Conservation (phyloP, 1,139 yeast species). For the Geotrichum cucujoidarum region DNA sequence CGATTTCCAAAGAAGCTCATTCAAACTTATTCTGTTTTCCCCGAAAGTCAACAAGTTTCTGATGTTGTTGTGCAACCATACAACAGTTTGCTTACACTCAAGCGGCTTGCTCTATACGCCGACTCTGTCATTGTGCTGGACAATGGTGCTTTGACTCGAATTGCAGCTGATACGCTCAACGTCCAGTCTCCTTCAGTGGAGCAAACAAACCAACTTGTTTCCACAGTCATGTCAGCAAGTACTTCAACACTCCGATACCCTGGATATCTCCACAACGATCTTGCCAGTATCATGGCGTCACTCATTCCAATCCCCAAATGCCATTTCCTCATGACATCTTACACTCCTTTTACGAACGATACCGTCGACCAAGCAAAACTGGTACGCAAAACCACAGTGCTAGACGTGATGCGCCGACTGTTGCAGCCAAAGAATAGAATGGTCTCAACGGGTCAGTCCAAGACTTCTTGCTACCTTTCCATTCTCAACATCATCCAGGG, state of each 20-base stretch:
- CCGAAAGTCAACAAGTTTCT: slow-evolving; percentile 65
- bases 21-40: slow-evolving; percentile 84
- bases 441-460: slow-evolving; percentile 46
- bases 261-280: slow-evolving; percentile 81
- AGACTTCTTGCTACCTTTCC: slow-evolving; percentile 52
- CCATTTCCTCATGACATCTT: slow-evolving; percentile 80
- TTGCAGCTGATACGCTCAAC: slow-evolving; percentile 52
- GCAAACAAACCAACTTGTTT: slow-evolving; percentile 78
- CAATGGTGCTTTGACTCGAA: slow-evolving; percentile 72
- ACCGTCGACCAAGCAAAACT: slow-evolving; percentile 54
- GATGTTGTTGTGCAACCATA: slow-evolving; percentile 98
- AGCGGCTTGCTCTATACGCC: slow-evolving; percentile 74
- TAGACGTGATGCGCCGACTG: slow-evolving; percentile 79
- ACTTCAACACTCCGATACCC: slow-evolving; percentile 91
- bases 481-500: slow-evolving; percentile 77
- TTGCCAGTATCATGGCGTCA: slow-evolving; percentile 76
- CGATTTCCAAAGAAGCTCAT: slow-evolving; percentile 76
- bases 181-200: slow-evolving; percentile 49
- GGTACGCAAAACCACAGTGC: slow-evolving; percentile 68
- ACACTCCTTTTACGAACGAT: slow-evolving; percentile 77
- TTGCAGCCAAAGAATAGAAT: slow-evolving; percentile 74
- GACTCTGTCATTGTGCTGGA: slow-evolving; percentile 87
- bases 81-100: slow-evolving; percentile 76
- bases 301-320: slow-evolving; percentile 85
- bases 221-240: slow-evolving; percentile 77